Conservation (phyloP, 768 basidiomycete genomes). For the Vararia minispora region DNA sequence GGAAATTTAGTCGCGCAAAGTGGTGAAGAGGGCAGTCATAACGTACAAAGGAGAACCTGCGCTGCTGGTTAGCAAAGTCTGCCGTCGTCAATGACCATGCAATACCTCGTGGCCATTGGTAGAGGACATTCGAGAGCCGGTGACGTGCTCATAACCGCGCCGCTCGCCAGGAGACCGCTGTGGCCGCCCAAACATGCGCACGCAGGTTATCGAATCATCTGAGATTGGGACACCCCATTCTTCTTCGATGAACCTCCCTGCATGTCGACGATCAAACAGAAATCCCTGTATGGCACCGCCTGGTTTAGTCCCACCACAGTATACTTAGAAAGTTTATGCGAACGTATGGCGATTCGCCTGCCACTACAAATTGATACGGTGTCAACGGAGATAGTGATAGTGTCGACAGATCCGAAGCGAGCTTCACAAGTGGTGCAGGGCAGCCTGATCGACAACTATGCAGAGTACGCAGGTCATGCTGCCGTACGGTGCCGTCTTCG, state of each 20-base stretch:
- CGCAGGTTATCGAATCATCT: conserved; percentile 59
- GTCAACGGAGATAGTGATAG: conserved; percentile 67
- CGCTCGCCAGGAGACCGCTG: conserved; percentile 23
- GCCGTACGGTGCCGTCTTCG: conserved; percentile 85
- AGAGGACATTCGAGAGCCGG: conserved; percentile 61
- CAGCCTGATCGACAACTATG: conserved; percentile 59
- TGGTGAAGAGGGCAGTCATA: neutral
- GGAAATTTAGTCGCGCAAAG: neutral
- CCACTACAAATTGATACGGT: conserved; percentile 79
- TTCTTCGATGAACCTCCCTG: conserved; percentile 44
- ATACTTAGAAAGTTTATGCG: conserved; percentile 19
- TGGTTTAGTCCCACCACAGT: conserved; percentile 7
- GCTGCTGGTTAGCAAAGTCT: conserved; percentile 1
- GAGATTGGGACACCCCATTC: conserved; percentile 57
- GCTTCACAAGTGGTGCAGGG: conserved; percentile 57
- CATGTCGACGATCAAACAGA: conserved; percentile 74
- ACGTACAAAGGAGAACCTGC: conserved; percentile 58
- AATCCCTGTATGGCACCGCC: conserved; percentile 47
- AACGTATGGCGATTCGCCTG: conserved; percentile 70
- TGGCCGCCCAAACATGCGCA: conserved; percentile 62
- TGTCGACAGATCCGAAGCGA: conserved; percentile 58
- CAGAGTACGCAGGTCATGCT: conserved; percentile 69
- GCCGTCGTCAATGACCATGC: conserved; percentile 2
- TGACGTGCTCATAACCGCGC: conserved; percentile 49
- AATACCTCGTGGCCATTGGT: conserved; percentile 67